phyloP scores from a whole-genome alignment of 1,139 yeast species.

The Zygoascus hellenicus region DNA sequence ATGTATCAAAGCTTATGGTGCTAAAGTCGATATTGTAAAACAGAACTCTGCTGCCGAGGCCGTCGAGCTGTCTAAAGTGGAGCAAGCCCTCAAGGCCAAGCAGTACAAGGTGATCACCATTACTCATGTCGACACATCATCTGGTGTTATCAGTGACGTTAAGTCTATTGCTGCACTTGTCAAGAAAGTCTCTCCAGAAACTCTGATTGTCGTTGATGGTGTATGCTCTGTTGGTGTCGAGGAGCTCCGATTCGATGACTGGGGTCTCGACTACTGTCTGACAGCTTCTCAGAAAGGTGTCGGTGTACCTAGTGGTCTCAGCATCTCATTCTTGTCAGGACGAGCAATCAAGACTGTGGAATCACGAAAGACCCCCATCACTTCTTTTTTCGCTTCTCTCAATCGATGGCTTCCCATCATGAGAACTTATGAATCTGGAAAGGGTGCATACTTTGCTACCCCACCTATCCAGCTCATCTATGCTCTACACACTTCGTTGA shows the following conservation, averaged over 20 bases:
- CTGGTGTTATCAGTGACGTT: constrained; percentile 80
- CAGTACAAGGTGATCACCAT: constrained; percentile 69
- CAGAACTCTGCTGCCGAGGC: constrained; percentile 53
- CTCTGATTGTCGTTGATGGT: constrained; percentile 83
- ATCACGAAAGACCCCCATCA: constrained; percentile 45
- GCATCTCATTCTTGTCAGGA: constrained; percentile 67
- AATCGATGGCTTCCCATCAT: constrained; percentile 86
- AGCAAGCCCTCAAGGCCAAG: constrained; percentile 46
- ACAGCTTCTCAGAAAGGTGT: constrained; percentile 95
- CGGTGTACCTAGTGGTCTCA: constrained; percentile 91
- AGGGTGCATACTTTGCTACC: constrained; percentile 86
- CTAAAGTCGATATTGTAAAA: constrained; percentile 51
- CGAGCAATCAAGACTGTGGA: constrained; percentile 66
- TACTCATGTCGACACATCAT: constrained; percentile 95
- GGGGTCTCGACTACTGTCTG: constrained; percentile 85
- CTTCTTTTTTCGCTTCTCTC: constrained; percentile 68
- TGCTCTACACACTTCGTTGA: constrained; percentile 72
- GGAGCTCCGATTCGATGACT: constrained; percentile 72
- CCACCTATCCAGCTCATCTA: constrained; percentile 86
- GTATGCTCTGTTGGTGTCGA: constrained; percentile 94
- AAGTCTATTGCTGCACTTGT: constrained; percentile 56
- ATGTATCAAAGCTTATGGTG: constrained; percentile 66
- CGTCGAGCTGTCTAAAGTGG: constrained; percentile 44
- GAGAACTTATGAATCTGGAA: constrained; percentile 78
- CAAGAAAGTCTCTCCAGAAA: constrained; percentile 63